Evolutionary conservation across 306 rosid species (phyloP), one percentile per base, ranked within the genome.

Genomic region (Ormosia emarginata): DNA sequence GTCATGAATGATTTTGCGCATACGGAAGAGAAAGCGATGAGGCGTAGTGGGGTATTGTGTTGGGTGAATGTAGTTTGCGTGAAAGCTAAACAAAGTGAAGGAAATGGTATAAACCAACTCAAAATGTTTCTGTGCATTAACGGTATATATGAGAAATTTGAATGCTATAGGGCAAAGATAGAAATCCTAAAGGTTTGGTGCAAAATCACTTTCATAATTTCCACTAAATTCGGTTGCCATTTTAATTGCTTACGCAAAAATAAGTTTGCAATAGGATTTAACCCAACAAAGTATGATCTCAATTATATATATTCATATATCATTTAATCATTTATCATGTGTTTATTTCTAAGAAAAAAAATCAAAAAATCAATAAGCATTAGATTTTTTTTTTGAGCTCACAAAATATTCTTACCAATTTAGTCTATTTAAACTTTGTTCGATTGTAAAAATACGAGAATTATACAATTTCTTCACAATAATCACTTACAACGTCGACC

Each of bases 61-160:
- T 62, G 37, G 52, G 52, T 30, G 59, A 39, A 46, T 32, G 39
- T 69, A 43, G 77, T 68, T 75, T 82, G 85, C 85, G 78, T 82
- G 81, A 75, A 82, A 58, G 72, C 47, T 17, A 82, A 75, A 44
- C 72, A 67, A 74, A 55, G 41, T 30, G 53, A 36, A 62, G 66
- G 10, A 61, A 50, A 74, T 59, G 14, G 24, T 30, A 33, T 67
- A 30, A 39, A 18, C 56, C 80, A 81, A 43, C 50, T 66, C 59
- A 17, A 3, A 44, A 56, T 44, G 40, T 66, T 52, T 33, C 4
- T 55, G 53, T 74, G 52, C 69, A 33, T 66, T 29, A 43, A 30
- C 13, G 0, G 18, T 36, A 62, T 15, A 15, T 2, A 24, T 14
- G 17, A 71, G 2, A 8, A 64, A 59, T 71, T 17, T 29, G 44